Percentiles rank a stretch among this genome's conserved stretches.
These are phyloP conservation scores for Aspergillus pseudoterreus DNA, from an alignment of 2,329 filamentous ascomycete genomes.

Conservation along the genomic window DNA sequence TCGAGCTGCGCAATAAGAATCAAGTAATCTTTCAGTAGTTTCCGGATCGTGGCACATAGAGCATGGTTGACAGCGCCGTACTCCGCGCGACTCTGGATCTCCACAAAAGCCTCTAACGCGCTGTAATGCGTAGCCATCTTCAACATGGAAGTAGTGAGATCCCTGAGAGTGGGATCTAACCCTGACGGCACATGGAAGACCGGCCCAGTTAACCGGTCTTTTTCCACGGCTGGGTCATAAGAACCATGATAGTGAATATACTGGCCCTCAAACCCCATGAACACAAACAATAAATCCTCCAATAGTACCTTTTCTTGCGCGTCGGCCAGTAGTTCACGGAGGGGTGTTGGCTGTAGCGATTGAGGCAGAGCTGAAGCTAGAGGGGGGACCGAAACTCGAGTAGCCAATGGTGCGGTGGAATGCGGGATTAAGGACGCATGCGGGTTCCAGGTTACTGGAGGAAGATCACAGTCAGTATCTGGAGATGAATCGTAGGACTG, in stretches of 20 bases:
- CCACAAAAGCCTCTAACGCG: conserved; percentile 86
- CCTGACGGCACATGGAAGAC: conserved; percentile 74
- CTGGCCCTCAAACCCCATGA: conserved; percentile 98
- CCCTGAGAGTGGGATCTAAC: conserved; percentile 84
- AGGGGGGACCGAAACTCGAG: conserved; percentile 59
- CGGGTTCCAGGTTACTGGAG: conserved; percentile 66
- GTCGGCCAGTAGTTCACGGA: conserved; percentile 71
- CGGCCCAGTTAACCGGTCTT: conserved; percentile 80
- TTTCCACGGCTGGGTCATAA: conserved; percentile 81
- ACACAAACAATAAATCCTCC: conserved; percentile 87
- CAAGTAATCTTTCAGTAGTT: conserved; percentile 87
- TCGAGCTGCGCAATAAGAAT: conserved; percentile 91
- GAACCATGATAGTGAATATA: conserved; percentile 83
- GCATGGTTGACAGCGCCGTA: conserved; percentile 95
- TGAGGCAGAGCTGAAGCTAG: conserved; percentile 64
- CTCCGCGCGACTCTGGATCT: conserved; percentile 88
- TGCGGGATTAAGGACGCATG: conserved; percentile 70
- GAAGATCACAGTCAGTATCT: conserved; percentile 15
- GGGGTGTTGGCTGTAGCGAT: conserved; percentile 62
- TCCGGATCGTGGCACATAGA: conserved; percentile 89
- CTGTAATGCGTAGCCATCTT: conserved; percentile 93
- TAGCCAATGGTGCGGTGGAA: conserved; percentile 69
- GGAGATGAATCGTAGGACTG: neutral
- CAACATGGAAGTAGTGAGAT: conserved; percentile 82
- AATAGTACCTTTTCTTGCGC: conserved; percentile 82